phyloP scores from a whole-genome alignment of 495 filamentous ascomycete genomes.

The Penicillium bialowiezense region DNA sequence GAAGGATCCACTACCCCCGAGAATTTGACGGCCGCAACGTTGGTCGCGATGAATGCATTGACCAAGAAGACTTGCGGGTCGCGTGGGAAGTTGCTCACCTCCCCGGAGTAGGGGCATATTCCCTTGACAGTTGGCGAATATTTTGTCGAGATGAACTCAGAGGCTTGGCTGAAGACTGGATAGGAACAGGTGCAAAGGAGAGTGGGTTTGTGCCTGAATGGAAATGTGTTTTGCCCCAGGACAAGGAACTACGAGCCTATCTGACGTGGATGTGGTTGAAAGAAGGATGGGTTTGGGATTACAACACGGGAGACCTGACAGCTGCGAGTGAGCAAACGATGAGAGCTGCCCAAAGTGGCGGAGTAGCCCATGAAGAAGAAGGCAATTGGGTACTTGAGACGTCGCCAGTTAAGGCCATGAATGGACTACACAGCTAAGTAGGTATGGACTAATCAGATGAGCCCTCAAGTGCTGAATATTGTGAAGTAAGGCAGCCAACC shows the following conservation, averaged over 20 bases:
- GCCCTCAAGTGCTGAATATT: too few species aligned
- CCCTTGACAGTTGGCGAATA: slow-evolving; percentile 89
- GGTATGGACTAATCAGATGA: too few species aligned
- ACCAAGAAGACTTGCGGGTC: slow-evolving; percentile 39
- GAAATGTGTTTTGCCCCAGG: slow-evolving; percentile 78
- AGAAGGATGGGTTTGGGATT: slow-evolving; percentile 82
- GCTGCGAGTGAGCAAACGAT: slow-evolving; percentile 54
- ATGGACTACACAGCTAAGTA: slow-evolving; percentile 25
- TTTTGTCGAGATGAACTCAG: slow-evolving; percentile 83
- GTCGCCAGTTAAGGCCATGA: slow-evolving; percentile 32
- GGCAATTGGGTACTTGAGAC: slow-evolving; percentile 47
- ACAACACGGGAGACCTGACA: slow-evolving; percentile 60
- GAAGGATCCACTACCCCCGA: slow-evolving; percentile 66
- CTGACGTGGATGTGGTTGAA: slow-evolving; percentile 88
- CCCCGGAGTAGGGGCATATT: slow-evolving; percentile 80
- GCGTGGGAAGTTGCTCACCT: slow-evolving; percentile 88
- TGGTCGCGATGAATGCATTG: slow-evolving; percentile 44
- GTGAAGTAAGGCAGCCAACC: too few species aligned
- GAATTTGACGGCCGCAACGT: slow-evolving; percentile 55
- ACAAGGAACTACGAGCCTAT: slow-evolving; percentile 88
- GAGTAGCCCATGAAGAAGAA: slow-evolving; percentile 60
- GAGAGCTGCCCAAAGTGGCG: slow-evolving; percentile 55
- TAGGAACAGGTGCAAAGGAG: slow-evolving; percentile 37
- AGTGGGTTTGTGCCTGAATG: slow-evolving; percentile 61
- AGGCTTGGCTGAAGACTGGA: slow-evolving; percentile 58